Percentiles rank a stretch among this genome's conserved stretches.
Evolutionary conservation across 768 basidiomycete genomes (phyloP).

Genomic region (Lactarius indigo): DNA sequence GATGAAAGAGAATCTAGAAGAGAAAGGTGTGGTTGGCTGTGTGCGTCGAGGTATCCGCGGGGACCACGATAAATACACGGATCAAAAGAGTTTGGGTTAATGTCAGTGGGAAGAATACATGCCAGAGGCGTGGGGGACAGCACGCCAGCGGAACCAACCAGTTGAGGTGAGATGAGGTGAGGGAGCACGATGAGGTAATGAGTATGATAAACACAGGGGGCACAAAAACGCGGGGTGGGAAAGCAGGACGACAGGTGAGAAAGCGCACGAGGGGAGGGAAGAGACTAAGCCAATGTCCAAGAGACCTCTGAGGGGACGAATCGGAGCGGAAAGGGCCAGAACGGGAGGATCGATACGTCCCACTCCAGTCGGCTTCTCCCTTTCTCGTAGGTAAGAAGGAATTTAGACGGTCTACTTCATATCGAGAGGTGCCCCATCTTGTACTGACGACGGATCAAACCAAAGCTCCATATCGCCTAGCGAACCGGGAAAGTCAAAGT

Average conservation of each 20-base stretch:
- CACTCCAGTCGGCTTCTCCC: neutral
- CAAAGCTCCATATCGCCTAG: constrained; percentile 11
- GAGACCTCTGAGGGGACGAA: neutral
- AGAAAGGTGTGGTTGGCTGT: constrained; percentile 1
- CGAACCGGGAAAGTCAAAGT: constrained; percentile 10
- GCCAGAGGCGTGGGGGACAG: neutral
- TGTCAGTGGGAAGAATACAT: constrained; percentile 19
- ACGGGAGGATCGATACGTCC: neutral
- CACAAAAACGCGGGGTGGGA: neutral
- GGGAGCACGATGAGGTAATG: constrained; percentile 9
- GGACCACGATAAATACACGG: constrained; percentile 22
- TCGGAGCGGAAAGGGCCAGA: neutral
- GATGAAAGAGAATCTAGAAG: constrained; percentile 5
- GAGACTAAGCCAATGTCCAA: constrained; percentile 6
- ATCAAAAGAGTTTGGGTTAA: constrained; percentile 4
- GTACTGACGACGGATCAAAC: constrained; percentile 11
- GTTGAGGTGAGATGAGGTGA: constrained; percentile 1
- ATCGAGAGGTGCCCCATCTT: constrained; percentile 7
- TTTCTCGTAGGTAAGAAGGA: neutral
- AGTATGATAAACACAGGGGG: constrained; percentile 5
- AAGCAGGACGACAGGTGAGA: constrained; percentile 4
- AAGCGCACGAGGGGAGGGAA: neutral
- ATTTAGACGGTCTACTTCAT: constrained; percentile 2
- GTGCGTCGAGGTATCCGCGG: constrained; percentile 23
- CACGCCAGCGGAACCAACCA: constrained; percentile 5